Evolutionary conservation across 805 yeast species (phyloP), one percentile per base, ranked within the genome.

Genomic region (Lipomyces yamanashiensis): DNA sequence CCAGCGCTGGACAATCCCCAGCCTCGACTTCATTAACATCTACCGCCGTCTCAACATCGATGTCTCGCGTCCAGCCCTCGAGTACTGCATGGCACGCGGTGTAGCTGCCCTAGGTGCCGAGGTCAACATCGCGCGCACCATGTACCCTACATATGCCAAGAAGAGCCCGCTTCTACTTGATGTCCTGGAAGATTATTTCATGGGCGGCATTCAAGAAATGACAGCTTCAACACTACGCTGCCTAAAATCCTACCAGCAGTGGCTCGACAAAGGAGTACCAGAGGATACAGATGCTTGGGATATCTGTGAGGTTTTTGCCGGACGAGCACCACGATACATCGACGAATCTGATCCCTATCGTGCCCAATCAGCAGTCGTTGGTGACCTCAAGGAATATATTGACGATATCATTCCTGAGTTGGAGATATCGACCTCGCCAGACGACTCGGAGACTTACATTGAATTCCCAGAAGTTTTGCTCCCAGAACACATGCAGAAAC

Each of bases 31-130:
- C 2, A 55, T 77, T 6, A 74, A 74, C n/a, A 75, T 86, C 4
- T 76, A 81, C 57, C 48, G 64, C 2, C 53, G 70, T 2, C 58
- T 78, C 51, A 86, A 86, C 2, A 73, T 77, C 62, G 54, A 58
- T 0, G 72, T 83, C 2, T 59, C 74, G 2, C 71, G 69, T 8
- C 34, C 74, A 1, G 78, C 79, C 54, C 64, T 85, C 10, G 72
- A 74, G 15, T 74, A 80, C 59, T 87, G 92, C 73, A 80, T 86
- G 78, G 61, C 77, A 10, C 74, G 87, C 48, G 91, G 91, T 0
- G 73, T 78, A 48, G 77, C 83, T 0, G 90, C 85, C 0, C 65
- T 84, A 5, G 70, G 74, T 15, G 81, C 82, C 0, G 90, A 86
- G 68, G 60, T 82, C 0, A 62, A 66, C 12, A 68, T 76, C 2